Percentiles rank a stretch among this genome's conserved stretches.
Evolutionary conservation across 2,329 filamentous ascomycete species (phyloP).

Genomic region (Talaromyces albobiverticillius): DNA sequence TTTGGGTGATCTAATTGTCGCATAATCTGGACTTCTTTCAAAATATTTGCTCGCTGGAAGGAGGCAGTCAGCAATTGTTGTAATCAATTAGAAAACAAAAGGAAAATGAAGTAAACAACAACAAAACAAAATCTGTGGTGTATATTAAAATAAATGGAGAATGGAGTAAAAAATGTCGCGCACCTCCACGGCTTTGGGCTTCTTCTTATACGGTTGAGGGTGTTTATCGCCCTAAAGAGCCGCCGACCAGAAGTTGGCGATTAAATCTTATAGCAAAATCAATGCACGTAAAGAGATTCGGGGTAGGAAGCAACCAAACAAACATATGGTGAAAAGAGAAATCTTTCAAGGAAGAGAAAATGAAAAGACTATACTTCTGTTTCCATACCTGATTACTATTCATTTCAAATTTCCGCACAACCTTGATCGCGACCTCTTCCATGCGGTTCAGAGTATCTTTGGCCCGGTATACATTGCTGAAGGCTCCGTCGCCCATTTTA

Average conservation of each 20-base stretch:
- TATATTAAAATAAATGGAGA: slow-evolving; percentile 20
- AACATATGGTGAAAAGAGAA: slow-evolving; percentile 27
- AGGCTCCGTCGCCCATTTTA: slow-evolving; percentile 98
- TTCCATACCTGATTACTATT: slow-evolving; percentile 93
- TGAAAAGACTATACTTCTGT: slow-evolving; percentile 13
- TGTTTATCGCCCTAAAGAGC: slow-evolving; percentile 75
- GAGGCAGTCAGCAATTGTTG: slow-evolving; percentile 24
- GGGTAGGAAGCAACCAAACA: slow-evolving; percentile 27
- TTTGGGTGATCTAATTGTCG: slow-evolving; percentile 94
- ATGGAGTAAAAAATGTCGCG: slow-evolving; percentile 41
- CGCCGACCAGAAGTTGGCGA: slow-evolving; percentile 50
- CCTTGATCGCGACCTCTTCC: slow-evolving; percentile 92
- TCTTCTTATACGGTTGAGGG: slow-evolving; percentile 69
- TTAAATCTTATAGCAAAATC: slow-evolving; percentile 30
- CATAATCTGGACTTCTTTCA: slow-evolving; percentile 99
- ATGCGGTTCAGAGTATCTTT: slow-evolving; percentile 68
- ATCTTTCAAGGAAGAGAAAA: slow-evolving; percentile 28
- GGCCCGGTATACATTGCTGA: slow-evolving; percentile 97
- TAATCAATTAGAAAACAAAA: slow-evolving; percentile 1
- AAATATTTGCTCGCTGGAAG: slow-evolving; percentile 82
- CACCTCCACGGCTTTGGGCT: slow-evolving; percentile 97
- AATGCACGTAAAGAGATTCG: slow-evolving; percentile 20
- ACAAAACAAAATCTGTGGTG: neutral
- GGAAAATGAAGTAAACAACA: neutral
- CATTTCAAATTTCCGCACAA: slow-evolving; percentile 98